Percentiles rank a stretch among this genome's conserved stretches.
These are phyloP conservation scores for Tetraselmis striata DNA, from an alignment of 139 green algal species.

Conservation along the genomic window DNA sequence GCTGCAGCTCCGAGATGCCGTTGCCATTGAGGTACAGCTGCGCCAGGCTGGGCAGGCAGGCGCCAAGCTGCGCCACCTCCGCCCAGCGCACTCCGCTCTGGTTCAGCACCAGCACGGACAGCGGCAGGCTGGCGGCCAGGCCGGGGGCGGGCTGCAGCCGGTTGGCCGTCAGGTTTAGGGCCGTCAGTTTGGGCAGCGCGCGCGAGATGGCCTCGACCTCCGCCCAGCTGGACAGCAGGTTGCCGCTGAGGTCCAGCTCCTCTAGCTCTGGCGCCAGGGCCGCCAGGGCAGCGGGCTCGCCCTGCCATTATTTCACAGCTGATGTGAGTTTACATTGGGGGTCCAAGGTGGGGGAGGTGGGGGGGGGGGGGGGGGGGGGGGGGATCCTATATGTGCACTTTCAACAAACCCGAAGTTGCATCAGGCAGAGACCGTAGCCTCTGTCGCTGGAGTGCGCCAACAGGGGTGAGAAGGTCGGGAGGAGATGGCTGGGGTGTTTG, in stretches of 20 bases:
- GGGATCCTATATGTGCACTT: too few species aligned
- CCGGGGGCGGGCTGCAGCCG: conserved; percentile 17
- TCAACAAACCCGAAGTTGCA: too few species aligned
- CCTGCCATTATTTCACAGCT: too few species aligned
- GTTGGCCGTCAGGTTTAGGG: conserved; percentile 49
- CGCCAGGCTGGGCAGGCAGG: conserved; percentile 38
- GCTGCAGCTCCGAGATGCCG: conserved; percentile 25
- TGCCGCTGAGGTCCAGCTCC: conserved; percentile 63
- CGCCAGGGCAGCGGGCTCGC: conserved; percentile 14
- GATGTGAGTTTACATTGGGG: too few species aligned
- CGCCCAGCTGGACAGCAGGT: conserved; percentile 58
- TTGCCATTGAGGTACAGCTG: conserved; percentile 66
- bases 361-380: too few species aligned
- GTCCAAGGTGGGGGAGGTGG: not conserved
- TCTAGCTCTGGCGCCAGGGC: conserved; percentile 23
- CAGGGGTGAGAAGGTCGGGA: too few species aligned
- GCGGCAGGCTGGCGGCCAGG: not conserved
- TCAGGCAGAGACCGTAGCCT: too few species aligned
- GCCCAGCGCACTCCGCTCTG: conserved; percentile 47
- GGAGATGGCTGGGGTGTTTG: not conserved
- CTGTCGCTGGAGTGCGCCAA: too few species aligned
- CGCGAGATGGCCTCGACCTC: conserved; percentile 26
- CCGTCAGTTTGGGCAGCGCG: conserved; percentile 35
- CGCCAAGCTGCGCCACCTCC: conserved; percentile 30
- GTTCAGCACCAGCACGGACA: conserved; percentile 60